Evolutionary conservation across 2,329 filamentous ascomycete genomes (phyloP).

Genomic region (Aspergillus costaricaensis): DNA sequence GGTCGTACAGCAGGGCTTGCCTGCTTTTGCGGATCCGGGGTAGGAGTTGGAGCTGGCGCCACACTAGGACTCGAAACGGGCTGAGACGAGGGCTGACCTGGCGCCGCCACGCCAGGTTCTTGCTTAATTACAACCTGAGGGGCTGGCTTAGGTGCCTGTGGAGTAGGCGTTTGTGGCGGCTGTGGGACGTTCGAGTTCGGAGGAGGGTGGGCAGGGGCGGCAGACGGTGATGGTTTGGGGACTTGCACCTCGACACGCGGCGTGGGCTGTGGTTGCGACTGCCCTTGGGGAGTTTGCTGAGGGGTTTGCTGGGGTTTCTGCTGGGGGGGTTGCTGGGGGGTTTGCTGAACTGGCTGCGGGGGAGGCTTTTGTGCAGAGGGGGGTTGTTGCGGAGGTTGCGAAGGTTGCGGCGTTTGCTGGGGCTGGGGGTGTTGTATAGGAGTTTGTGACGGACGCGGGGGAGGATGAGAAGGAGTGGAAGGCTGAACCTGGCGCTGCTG

Average conservation of each 20-base stretch:
- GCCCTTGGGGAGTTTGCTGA: slow-evolving; percentile 11
- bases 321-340: slow-evolving; percentile 8
- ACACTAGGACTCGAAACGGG: slow-evolving; percentile 18
- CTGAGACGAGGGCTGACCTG: slow-evolving; percentile 16
- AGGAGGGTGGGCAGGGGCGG: slow-evolving; percentile 2
- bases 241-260: slow-evolving; percentile 26
- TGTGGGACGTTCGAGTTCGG: slow-evolving; percentile 12
- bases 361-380: slow-evolving; percentile 19
- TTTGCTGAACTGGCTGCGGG: slow-evolving; percentile 12
- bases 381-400: slow-evolving; percentile 7
- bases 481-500: slow-evolving; percentile 27
- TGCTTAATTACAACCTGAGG: slow-evolving; percentile 29
- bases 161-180: slow-evolving; percentile 18
- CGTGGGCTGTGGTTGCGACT: slow-evolving; percentile 10
- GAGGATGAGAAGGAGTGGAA: slow-evolving; percentile 20
- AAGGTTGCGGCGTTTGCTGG: slow-evolving; percentile 13
- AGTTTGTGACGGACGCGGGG: slow-evolving; percentile 21
- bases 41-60: slow-evolving; percentile 10
- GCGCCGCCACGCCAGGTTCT: slow-evolving; percentile 24
- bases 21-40: slow-evolving; percentile 19
- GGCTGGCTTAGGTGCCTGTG: slow-evolving; percentile 18
- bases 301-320: slow-evolving; percentile 2
- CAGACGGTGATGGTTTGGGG: slow-evolving; percentile 15
- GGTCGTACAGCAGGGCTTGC: slow-evolving; percentile 12
- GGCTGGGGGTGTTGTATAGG: slow-evolving; percentile 12